Percentiles rank a stretch among this genome's conserved stretches.
Conservation (phyloP, 106 monocot species). For the Phalaenopsis equestris region DNA sequence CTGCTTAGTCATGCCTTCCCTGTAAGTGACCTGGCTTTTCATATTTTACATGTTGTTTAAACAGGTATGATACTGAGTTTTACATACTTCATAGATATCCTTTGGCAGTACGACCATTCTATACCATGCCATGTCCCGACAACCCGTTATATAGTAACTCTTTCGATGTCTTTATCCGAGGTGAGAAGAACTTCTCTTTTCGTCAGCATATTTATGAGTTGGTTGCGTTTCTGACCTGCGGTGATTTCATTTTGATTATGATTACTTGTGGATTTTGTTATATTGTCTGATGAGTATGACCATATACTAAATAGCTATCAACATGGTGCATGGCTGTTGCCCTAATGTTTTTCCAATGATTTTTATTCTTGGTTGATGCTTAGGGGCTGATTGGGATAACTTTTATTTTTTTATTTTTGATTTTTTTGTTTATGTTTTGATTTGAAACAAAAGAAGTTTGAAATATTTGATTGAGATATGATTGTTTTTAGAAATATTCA, state of each 20-base stretch:
- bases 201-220: background rate
- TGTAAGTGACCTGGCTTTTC: background rate
- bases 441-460: too few relatives aligned
- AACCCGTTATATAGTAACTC: conserved; percentile 78
- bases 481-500: too few relatives aligned
- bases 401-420: too few relatives aligned
- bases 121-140: conserved; percentile 97
- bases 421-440: too few relatives aligned
- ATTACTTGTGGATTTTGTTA: background rate
- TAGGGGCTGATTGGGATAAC: too few relatives aligned
- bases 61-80: conserved; percentile 87
- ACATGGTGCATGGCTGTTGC: too few relatives aligned
- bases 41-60: conserved; percentile 3
- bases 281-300: too few relatives aligned
- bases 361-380: too few relatives aligned
- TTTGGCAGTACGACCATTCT: conserved; percentile 87
- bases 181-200: conserved; percentile 22
- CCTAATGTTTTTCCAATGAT: too few relatives aligned
- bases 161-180: conserved; percentile 98
- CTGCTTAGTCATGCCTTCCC: background rate
- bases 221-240: background rate
- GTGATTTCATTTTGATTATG: background rate
- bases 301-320: too few relatives aligned
- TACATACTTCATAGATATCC: conserved; percentile 88
- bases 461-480: too few relatives aligned